Percentiles rank a stretch among this genome's conserved stretches.
Evolutionary conservation across 176 grass and related monocot genomes (phyloP).

Genomic region (Themeda triandra): DNA sequence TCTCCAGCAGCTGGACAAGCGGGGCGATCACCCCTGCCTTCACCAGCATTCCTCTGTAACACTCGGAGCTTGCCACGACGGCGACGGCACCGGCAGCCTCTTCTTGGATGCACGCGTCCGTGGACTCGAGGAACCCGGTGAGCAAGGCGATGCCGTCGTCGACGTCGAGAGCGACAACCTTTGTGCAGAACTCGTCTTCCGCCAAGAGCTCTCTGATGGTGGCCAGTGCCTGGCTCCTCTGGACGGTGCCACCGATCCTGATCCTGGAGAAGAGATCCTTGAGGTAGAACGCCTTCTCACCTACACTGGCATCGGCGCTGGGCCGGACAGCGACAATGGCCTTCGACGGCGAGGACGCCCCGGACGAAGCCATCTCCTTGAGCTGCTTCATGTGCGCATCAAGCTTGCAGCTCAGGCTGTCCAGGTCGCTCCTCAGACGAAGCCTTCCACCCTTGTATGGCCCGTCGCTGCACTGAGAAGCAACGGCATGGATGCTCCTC

Average conservation of each 20-base stretch:
- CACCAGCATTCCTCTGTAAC: constrained; percentile 57
- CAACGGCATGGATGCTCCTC: constrained; percentile 37
- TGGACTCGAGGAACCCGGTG: constrained; percentile 56
- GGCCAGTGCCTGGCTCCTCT: constrained; percentile 50
- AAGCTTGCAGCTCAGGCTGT: constrained; percentile 52
- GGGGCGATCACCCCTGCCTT: constrained; percentile 60
- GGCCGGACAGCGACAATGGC: constrained; percentile 69
- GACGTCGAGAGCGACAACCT: constrained; percentile 48
- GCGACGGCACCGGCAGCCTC: constrained; percentile 55
- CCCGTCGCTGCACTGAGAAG: constrained; percentile 49
- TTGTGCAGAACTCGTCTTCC: constrained; percentile 54
- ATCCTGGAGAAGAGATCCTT: constrained; percentile 82
- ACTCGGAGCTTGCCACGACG: constrained; percentile 40
- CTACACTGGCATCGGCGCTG: constrained; percentile 28
- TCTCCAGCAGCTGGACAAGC: constrained; percentile 68
- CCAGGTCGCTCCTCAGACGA: constrained; percentile 70
- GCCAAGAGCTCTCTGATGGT: constrained; percentile 64
- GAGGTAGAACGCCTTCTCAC: constrained; percentile 72
- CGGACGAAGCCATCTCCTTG: constrained; percentile 36
- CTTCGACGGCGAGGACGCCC: constrained; percentile 26
- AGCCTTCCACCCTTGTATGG: constrained; percentile 71
- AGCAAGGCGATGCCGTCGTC: constrained; percentile 66
- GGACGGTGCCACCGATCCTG: constrained; percentile 43
- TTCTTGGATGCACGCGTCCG: constrained; percentile 47
- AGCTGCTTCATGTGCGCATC: constrained; percentile 60